These are phyloP conservation scores for Tetrahymena elliotti DNA, from an alignment of 73 alveolate genomes.

Conservation along the genomic window DNA sequence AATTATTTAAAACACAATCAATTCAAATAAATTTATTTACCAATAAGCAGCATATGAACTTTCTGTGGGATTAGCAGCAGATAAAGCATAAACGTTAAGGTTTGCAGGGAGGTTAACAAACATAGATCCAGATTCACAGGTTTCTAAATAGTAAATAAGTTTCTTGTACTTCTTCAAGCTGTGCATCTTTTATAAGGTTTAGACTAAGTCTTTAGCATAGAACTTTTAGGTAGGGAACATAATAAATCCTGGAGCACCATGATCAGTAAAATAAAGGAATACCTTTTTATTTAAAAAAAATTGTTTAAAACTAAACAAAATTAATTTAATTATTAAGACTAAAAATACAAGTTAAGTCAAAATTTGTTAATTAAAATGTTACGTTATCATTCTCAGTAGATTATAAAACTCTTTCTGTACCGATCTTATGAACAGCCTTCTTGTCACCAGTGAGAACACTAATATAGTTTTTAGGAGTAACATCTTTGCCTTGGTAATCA, in stretches of 20 bases:
- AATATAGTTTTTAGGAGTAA: constrained; percentile 84
- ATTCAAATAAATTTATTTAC: not conserved
- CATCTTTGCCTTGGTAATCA: constrained; percentile 84
- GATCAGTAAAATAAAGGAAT: constrained; percentile 91
- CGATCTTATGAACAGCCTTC: not conserved
- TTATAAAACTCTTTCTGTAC: not conserved
- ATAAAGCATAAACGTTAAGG: constrained; percentile 74
- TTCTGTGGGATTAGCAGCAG: constrained; percentile 94
- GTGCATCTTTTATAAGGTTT: constrained; percentile 77
- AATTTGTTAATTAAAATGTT: not conserved
- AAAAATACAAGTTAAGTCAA: no score
- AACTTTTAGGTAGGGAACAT: constrained; percentile 76
- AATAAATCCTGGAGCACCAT: constrained; percentile 86
- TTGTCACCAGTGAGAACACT: constrained; percentile 36
- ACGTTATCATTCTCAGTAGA: not conserved
- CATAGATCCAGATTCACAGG: constrained; percentile 98
- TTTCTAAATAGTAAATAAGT: constrained; percentile 90
- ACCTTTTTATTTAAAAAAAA: not conserved
- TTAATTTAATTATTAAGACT: no score
- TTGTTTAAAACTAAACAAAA: not conserved
- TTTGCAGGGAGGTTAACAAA: constrained; percentile 48
- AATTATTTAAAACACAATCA: not conserved
- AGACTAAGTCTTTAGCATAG: constrained; percentile 68
- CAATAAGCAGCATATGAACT: constrained; percentile 93
- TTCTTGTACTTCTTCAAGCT: constrained; percentile 72